Evolutionary conservation across 345 rosid genomes (phyloP), one percentile per base, ranked within the genome.

Genomic region (Acer saccharum): DNA sequence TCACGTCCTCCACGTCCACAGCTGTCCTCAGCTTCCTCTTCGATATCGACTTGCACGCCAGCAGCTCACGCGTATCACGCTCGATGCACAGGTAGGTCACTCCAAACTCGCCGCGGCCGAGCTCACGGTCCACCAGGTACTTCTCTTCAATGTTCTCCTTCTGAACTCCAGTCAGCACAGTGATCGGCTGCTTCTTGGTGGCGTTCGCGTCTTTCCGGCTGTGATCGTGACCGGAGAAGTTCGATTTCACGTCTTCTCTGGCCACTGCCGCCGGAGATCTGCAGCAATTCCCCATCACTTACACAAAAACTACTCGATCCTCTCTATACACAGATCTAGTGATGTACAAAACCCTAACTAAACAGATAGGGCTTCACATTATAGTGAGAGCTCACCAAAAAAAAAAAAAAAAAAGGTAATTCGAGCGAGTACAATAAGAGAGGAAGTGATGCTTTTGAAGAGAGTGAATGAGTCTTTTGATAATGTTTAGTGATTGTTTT

Each of bases 201-300:
- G 88, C 87, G 71, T 25, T 74, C 1, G 84, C 64, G 39, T 88
- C 93, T 76, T 89, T 92, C 71, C 90, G 90, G 65, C 76, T 84
- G 82, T 91, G 95, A 86, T 91, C 97, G 78, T 86, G 85, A 14
- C 91, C 88, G 72, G 95, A 80, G 81, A 77, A 92, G 88, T 78
- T 91, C 14, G 98, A 88, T 84, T 97, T 97, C 18, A 97, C 99
- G 67, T 97, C 99, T 67, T 97, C 98, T 69, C 99, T 84, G 70
- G 98, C 99, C 0, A 94, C 98, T 2, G 99, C 91, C 0, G 98
- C 99, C 62, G 99, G 99, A 90, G 99, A 96, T 96, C 99, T 94
- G 85, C 99, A 96, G 80, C 99, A 96, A 84, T 96, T 96, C 65
- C 99, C 99, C 99, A 96, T 95, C 46, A 12, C 76, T 35, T 48